Evolutionary conservation across 2,329 filamentous ascomycete genomes (phyloP), one percentile per base, ranked within the genome.

Genomic region (Cladorrhinum sp.): DNA sequence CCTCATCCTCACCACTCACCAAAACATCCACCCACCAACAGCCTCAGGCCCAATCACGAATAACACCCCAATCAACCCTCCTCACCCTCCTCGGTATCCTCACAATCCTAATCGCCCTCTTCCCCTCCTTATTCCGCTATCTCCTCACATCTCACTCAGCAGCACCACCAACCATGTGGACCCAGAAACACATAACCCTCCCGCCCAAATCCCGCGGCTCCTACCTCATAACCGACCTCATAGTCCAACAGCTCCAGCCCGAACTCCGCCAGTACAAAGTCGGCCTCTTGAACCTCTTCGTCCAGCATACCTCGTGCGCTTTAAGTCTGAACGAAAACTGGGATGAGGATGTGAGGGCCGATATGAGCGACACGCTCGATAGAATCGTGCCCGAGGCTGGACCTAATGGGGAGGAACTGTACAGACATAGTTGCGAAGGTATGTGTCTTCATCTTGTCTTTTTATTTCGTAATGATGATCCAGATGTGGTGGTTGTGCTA

Each of bases 341-440:
- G 75, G 91, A 93, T 72, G 74, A 75, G 65, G 91, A 96, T 76
- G 95, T 99, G n/a, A 84, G 92, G 61, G 84, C 83, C 45, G 92
- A 99, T 75, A 96, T 98, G 93, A 92, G 86, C 71, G 92, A 97
- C 78, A 92, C 93, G 51, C 80, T 99, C 66, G 93, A 99, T 75
- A 82, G 92, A 50, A 90, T 99, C 69, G 95, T 89, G 48, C 92
- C 93, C 0, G 90, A 91, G 70, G 75, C 76, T 4, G 93, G 96
- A 58, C 83, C 81, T 23, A 88, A 87, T 71, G 88, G 89, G 2
- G 81, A 86, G 73, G 81, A 85, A 8, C 74, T 98, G 50, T 99
- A 98, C 76, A 80, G 91, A 49, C 95, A 99, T 77, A 86, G 84
- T 69, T 93, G 67, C 0, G 95, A 98, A 79, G 95, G 93, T 65